A percentile compares a stretch with the other conserved stretches of the same genome.
These are phyloP conservation scores for Orbilia blumenaviensis DNA, from an alignment of 2,329 filamentous ascomycete genomes.

Conservation along the genomic window DNA sequence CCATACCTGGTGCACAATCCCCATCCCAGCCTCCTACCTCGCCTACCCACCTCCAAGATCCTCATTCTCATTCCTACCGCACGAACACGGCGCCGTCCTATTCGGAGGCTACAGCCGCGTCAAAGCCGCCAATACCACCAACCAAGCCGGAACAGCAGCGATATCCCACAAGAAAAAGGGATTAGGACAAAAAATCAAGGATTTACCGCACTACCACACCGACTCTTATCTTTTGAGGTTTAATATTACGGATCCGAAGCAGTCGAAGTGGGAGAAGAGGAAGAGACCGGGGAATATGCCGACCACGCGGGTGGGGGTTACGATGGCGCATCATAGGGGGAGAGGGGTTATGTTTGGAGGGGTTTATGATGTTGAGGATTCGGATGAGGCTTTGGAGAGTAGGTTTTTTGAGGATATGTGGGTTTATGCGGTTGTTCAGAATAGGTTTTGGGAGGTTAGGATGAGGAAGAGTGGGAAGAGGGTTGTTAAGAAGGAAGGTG, in stretches of 20 bases:
- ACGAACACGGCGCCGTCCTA: constrained; percentile 86
- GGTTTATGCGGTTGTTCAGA: constrained; percentile 94
- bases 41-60: constrained; percentile 90
- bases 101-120: constrained; percentile 94
- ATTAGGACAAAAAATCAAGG: constrained; percentile 60
- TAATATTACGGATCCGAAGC: constrained; percentile 54
- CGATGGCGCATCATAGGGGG: constrained; percentile 93
- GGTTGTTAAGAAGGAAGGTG: constrained; percentile 70
- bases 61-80: constrained; percentile 89
- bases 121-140: constrained; percentile 70
- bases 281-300: constrained; percentile 93
- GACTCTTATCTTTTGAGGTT: constrained; percentile 94
- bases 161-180: constrained; percentile 48
- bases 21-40: constrained; percentile 71
- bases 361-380: constrained; percentile 90
- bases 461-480: constrained; percentile 78
- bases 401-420: constrained; percentile 95
- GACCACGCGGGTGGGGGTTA: constrained; percentile 81
- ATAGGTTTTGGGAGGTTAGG: constrained; percentile 86
- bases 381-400: constrained; percentile 92
- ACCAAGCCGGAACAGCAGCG: background rate
- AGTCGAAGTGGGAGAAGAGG: constrained; percentile 77
- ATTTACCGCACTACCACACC: constrained; percentile 89
- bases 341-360: constrained; percentile 93
- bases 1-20: constrained; percentile 83